Percentiles rank a stretch among this genome's conserved stretches.
These are phyloP conservation scores for Beauveria sp. DNA, from an alignment of 2,329 filamentous ascomycete species.

Conservation along the genomic window DNA sequence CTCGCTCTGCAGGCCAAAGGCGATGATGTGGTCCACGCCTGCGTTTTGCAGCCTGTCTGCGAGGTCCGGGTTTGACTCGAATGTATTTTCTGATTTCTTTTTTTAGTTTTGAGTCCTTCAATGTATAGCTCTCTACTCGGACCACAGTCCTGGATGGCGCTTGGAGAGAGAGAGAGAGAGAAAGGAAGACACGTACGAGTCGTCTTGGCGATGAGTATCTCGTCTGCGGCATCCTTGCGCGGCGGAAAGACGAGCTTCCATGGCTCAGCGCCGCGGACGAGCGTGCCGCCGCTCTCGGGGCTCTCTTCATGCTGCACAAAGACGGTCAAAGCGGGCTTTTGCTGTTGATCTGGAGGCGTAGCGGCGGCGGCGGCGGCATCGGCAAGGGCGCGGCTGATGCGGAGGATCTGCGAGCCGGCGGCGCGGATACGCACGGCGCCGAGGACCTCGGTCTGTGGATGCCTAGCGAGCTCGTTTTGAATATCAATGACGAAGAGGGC, in stretches of 20 bases:
- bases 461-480: constrained; percentile 22
- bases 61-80: constrained; percentile 24
- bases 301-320: constrained; percentile 25
- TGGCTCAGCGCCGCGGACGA: constrained; percentile 18
- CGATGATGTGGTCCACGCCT: constrained; percentile 19
- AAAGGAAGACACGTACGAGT: constrained; percentile 16
- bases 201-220: constrained; percentile 21
- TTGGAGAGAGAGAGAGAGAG: too few species aligned
- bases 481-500: constrained; percentile 28
- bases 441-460: constrained; percentile 20
- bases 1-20: constrained; percentile 26
- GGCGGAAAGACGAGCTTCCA: constrained; percentile 25
- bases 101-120: background rate
- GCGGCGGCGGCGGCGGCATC: background rate
- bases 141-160: too few species aligned
- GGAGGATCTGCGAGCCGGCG: constrained; percentile 18
- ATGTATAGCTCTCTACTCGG: too few species aligned
- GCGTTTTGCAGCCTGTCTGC: constrained; percentile 17
- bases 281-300: constrained; percentile 16
- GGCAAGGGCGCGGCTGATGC: constrained; percentile 15
- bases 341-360: background rate
- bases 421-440: constrained; percentile 18
- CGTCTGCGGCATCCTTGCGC: constrained; percentile 12
- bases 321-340: constrained; percentile 15
- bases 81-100: constrained; percentile 18